phyloP scores from a whole-genome alignment of 163 green algal genomes.

The Prototheca wickerhamii region DNA sequence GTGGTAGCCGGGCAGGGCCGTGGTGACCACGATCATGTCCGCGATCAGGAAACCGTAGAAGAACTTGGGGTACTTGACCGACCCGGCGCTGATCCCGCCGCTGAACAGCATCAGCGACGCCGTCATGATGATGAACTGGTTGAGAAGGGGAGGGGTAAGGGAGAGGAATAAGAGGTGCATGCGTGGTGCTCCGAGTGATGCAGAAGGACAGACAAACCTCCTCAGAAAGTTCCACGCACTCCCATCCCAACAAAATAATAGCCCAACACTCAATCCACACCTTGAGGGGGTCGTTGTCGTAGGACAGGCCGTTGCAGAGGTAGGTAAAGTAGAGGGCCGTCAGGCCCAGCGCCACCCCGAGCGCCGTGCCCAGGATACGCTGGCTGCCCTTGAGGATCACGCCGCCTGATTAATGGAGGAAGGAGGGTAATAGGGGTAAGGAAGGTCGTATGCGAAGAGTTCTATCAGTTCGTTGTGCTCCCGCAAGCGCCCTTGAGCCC shows the following conservation, averaged over 20 bases:
- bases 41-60: slow-evolving; percentile 12
- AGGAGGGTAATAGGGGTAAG: no score
- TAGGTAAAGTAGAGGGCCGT: slow-evolving; percentile 9
- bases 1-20: slow-evolving; percentile 14
- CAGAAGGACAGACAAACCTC: neutral
- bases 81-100: neutral
- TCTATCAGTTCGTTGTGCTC: neutral
- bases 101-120: no score
- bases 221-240: no score
- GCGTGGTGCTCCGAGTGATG: no score
- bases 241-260: no score
- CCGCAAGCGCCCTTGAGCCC: neutral
- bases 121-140: neutral
- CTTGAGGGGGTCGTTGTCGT: slow-evolving; percentile 4
- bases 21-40: slow-evolving; percentile 7
- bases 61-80: neutral
- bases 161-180: no score
- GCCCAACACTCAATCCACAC: no score
- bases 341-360: slow-evolving; percentile 4
- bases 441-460: no score
- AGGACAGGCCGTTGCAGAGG: slow-evolving; percentile 19
- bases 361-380: slow-evolving; percentile 9
- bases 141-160: neutral
- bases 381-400: slow-evolving; percentile 17
- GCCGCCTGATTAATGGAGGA: slow-evolving; percentile 5